Percentiles rank a stretch among this genome's conserved stretches.
Conservation (phyloP, 352 stramenopile species). For the Thraustochytrium sp. region DNA sequence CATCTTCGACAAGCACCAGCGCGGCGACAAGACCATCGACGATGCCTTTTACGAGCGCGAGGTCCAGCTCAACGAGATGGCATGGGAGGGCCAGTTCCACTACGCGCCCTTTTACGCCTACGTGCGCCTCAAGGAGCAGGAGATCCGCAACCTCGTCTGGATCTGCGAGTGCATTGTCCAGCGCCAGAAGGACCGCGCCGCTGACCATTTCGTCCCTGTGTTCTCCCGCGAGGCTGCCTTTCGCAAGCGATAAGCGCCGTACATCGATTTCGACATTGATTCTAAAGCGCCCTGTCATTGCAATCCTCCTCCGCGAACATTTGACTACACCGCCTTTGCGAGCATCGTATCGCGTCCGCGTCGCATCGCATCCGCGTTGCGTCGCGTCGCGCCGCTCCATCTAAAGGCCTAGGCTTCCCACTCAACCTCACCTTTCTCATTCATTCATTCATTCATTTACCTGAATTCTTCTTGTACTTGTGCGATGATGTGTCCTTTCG, state of each 20-base stretch:
- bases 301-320: background rate
- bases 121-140: conserved; percentile 99
- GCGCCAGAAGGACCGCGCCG: conserved; percentile 95
- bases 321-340: background rate
- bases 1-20: conserved; percentile 88
- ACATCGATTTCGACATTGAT: no score
- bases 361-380: no score
- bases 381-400: no score
- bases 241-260: conserved; percentile 25
- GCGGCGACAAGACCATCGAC: conserved; percentile 90
- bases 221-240: conserved; percentile 65
- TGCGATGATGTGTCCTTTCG: background rate
- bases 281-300: background rate
- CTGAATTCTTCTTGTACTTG: background rate
- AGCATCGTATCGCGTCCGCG: no score
- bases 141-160: conserved; percentile 99
- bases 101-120: conserved; percentile 98
- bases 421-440: no score
- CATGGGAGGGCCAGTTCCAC: conserved; percentile 98
- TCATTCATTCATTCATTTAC: background rate
- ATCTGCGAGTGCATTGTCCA: conserved; percentile 98
- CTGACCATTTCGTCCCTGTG: conserved; percentile 96
- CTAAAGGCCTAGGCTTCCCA: no score
- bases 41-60: conserved; percentile 99
- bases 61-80: conserved; percentile 93